A percentile compares a stretch with the other conserved stretches of the same genome.
These are phyloP conservation scores for Penicillium mononematosum DNA, from an alignment of 495 filamentous ascomycete species.

Conservation along the genomic window DNA sequence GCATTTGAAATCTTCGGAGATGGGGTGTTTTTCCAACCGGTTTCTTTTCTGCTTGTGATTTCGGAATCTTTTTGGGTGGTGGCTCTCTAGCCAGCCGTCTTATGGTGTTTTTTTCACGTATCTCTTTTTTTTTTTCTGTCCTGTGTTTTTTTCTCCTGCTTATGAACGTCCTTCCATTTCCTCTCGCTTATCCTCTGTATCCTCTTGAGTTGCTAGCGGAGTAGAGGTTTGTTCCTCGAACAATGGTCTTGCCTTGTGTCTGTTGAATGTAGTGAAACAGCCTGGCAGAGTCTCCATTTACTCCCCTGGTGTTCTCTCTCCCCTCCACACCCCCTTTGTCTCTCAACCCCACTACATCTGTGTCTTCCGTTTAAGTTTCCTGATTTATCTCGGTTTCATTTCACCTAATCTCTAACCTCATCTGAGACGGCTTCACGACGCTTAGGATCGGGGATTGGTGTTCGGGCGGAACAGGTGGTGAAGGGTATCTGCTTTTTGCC, in stretches of 20 bases:
- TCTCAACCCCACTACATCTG: conserved; percentile 8
- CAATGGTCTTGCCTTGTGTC: conserved; percentile 9
- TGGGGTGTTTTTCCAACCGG: conserved; percentile 45
- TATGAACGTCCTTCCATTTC: conserved; percentile 19
- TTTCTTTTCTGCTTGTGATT: conserved; percentile 34
- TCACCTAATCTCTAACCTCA: conserved; percentile 35
- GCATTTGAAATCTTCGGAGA: conserved; percentile 44
- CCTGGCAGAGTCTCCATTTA: conserved; percentile 21
- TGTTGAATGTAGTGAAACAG: conserved; percentile 28
- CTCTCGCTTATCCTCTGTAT: conserved; percentile 13
- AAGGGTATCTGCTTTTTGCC: conserved; percentile 21
- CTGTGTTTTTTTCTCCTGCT: conserved; percentile 22
- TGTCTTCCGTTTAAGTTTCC: conserved; percentile 22
- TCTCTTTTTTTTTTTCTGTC: conserved; percentile 21
- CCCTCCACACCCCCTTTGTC: conserved; percentile 14
- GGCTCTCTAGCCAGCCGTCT: conserved; percentile 29
- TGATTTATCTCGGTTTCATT: conserved; percentile 34
- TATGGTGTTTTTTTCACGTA: conserved; percentile 24
- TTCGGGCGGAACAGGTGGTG: conserved; percentile 36
- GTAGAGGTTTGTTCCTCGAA: conserved; percentile 12
- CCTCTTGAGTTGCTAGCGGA: conserved; percentile 21
- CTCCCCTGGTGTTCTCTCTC: neutral
- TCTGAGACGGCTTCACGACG: conserved; percentile 32
- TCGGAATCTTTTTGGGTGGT: conserved; percentile 45
- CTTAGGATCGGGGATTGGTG: conserved; percentile 33